phyloP scores from a whole-genome alignment of 164 flowering plant species.

The Akebia trifoliata region DNA sequence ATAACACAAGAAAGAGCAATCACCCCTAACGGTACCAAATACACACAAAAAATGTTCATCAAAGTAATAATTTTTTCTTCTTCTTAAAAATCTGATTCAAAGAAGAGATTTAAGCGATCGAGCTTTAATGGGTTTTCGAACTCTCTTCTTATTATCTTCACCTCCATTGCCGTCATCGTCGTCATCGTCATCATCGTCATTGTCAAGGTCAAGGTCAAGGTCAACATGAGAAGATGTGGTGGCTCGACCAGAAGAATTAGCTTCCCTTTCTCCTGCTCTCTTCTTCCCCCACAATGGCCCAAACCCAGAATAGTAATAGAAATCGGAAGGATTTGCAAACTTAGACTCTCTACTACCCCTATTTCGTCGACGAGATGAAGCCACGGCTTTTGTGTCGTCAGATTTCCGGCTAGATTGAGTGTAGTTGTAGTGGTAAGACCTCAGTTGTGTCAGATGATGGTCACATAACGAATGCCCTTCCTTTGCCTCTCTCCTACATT shows the following conservation, averaged over 20 bases:
- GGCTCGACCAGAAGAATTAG: no score
- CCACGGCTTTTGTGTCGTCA: slow-evolving; percentile 12
- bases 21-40: no score
- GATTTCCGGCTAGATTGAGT: slow-evolving; percentile 1
- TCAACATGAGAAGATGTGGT: no score
- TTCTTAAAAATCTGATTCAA: no score
- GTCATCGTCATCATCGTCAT: background rate
- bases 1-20: no score
- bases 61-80: no score
- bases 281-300: slow-evolving; percentile 10
- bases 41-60: no score
- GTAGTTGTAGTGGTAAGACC: slow-evolving; percentile 13
- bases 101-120: slow-evolving; percentile 41
- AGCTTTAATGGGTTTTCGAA: slow-evolving; percentile 12
- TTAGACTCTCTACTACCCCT: background rate
- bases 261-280: no score
- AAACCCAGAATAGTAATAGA: slow-evolving; percentile 62
- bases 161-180: background rate
- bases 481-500: slow-evolving; percentile 27
- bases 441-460: slow-evolving; percentile 26
- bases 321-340: slow-evolving; percentile 31
- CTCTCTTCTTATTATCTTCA: background rate
- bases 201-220: background rate
- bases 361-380: background rate
- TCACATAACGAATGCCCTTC: slow-evolving; percentile 31